These are phyloP conservation scores for Pythium pyrilobum DNA, from an alignment of 352 stramenopile genomes.

Conservation along the genomic window DNA sequence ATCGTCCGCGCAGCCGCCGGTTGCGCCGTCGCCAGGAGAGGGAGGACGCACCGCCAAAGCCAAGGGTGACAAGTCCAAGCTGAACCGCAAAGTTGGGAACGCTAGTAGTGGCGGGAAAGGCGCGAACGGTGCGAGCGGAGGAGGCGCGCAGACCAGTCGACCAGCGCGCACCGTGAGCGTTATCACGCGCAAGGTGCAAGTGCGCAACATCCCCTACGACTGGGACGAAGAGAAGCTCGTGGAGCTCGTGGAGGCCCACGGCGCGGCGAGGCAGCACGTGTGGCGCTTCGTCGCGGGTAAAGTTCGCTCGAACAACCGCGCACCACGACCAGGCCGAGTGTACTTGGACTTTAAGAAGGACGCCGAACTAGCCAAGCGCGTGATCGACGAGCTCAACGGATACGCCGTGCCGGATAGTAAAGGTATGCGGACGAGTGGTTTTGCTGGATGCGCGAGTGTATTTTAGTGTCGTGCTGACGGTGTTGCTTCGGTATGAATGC, in stretches of 20 bases:
- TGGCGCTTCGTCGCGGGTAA: slow-evolving; percentile 67
- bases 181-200: slow-evolving; percentile 57
- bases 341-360: slow-evolving; percentile 78
- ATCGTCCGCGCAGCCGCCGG: neutral
- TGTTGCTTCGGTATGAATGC: slow-evolving; percentile 5
- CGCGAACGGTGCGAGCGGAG: neutral
- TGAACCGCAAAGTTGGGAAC: neutral
- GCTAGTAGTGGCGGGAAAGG: slow-evolving; percentile 8
- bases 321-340: slow-evolving; percentile 37
- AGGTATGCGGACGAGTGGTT: slow-evolving; percentile 18
- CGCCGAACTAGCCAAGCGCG: slow-evolving; percentile 32
- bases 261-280: slow-evolving; percentile 30
- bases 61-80: slow-evolving; percentile 5
- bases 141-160: slow-evolving; percentile 13
- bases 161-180: slow-evolving; percentile 29
- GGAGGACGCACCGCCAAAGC: neutral
- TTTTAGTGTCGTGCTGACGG: neutral
- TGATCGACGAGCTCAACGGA: slow-evolving; percentile 54
- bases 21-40: neutral
- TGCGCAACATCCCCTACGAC: slow-evolving; percentile 59
- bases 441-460: neutral
- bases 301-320: slow-evolving; percentile 49
- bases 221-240: slow-evolving; percentile 33
- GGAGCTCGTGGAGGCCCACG: slow-evolving; percentile 31
- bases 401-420: slow-evolving; percentile 30